Percentiles rank a stretch among this genome's conserved stretches.
Conservation (phyloP, 306 rosid genomes). For the Psophocarpus tetragonolobus region DNA sequence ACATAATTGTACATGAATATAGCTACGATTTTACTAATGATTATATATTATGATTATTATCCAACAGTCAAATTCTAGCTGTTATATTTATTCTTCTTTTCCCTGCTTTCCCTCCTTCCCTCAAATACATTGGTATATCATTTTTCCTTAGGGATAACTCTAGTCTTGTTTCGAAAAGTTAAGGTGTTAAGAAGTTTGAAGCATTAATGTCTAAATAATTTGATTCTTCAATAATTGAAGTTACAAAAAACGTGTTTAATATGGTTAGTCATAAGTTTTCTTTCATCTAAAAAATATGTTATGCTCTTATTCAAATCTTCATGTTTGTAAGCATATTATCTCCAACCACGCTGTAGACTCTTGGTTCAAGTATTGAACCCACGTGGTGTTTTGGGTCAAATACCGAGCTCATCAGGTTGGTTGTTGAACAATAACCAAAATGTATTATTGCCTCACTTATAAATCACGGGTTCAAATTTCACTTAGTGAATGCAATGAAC, state of each 20-base stretch:
- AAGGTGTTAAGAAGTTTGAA: not conserved
- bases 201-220: not conserved
- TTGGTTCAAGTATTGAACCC: constrained; percentile 16
- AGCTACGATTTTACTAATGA: constrained; percentile 4
- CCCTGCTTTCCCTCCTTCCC: not conserved
- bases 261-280: not conserved
- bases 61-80: not conserved
- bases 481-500: constrained; percentile 32
- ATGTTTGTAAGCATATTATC: not conserved
- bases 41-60: constrained; percentile 8
- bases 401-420: constrained; percentile 20
- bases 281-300: not conserved
- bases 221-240: not conserved
- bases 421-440: constrained; percentile 30
- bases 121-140: not conserved
- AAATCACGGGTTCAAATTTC: constrained; percentile 33
- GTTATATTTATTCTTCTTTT: not conserved
- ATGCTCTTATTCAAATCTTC: not conserved
- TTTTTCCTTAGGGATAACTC: not conserved
- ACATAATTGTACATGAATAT: constrained; percentile 26
- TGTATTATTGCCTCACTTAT: constrained; percentile 41
- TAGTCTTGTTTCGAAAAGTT: not conserved
- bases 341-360: not conserved
- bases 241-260: not conserved
- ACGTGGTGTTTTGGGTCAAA: constrained; percentile 23